These are phyloP conservation scores for Metschnikowia amazonensis DNA, from an alignment of 805 yeast species.

Conservation along the genomic window DNA sequence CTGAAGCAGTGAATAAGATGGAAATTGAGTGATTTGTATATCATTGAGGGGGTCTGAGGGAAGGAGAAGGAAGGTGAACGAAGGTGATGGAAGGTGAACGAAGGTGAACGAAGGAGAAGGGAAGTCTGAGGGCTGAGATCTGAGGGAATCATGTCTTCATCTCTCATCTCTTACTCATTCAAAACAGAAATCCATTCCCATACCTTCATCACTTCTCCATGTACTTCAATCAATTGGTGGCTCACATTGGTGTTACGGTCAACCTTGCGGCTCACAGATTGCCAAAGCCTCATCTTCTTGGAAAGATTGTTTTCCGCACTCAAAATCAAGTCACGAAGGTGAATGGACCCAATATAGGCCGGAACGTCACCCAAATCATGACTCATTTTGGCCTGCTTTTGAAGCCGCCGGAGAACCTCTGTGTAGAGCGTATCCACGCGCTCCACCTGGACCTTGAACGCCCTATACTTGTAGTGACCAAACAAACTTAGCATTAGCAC, in stretches of 20 bases:
- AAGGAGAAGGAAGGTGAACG: too few species aligned
- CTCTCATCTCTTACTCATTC: conserved; percentile 7
- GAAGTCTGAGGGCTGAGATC: too few species aligned
- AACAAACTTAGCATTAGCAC: conserved; percentile 18
- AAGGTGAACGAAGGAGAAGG: too few species aligned
- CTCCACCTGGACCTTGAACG: conserved; percentile 34
- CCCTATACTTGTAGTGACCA: conserved; percentile 31
- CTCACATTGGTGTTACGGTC: conserved; percentile 67
- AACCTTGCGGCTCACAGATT: conserved; percentile 47
- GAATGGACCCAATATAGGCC: conserved; percentile 62
- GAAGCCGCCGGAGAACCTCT: conserved; percentile 49
- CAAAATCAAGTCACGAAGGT: conserved; percentile 63
- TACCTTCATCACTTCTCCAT: conserved; percentile 83
- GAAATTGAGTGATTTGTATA: conserved; percentile 8
- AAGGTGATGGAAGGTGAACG: too few species aligned
- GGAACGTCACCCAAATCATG: conserved; percentile 26
- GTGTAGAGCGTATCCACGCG: conserved; percentile 44
- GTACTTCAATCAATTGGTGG: conserved; percentile 60
- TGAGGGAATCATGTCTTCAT: too few species aligned
- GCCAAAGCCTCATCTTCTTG: conserved; percentile 51
- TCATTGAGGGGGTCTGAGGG: too few species aligned
- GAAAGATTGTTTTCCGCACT: conserved; percentile 36
- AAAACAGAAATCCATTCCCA: conserved; percentile 69
- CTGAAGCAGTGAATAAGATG: conserved; percentile 18
- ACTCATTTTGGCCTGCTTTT: conserved; percentile 40